Base-by-base conservation (phyloP, 805 yeast species). In the Lachancea thermotolerans region DNA sequence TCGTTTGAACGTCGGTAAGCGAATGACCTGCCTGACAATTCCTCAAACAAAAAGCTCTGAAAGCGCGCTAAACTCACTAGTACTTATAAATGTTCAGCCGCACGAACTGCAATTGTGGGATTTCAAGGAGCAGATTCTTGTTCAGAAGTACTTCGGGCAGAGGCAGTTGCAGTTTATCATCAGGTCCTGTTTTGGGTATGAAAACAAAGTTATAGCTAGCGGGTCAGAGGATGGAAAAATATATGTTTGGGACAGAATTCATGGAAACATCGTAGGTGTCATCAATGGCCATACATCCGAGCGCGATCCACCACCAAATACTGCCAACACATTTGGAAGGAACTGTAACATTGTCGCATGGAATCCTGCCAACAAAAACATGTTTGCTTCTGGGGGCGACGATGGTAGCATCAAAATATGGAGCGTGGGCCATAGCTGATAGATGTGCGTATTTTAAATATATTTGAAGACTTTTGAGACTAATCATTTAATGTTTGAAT, bases 301-400 rank as follows among this genome's bases (percentile, higher is more conserved):
- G 12, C 41, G 55, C 18, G 44, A 55, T 2, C 40, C 41, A 6
- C 39, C 53, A 2, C 41, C 47, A n/a, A 53, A 49, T 10, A 37
- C 49, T 30, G 39, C 44, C 14, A 58, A 56, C 43, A 53, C 57
- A 39, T 48, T 51, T 33, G 59, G 62, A 4, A 58, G 56, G 35
- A 63, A 60, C 48, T 85, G 91, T 51, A 89, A 86, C 59, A 78
- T 85, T 38, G 93, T 88, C 2, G 80, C 82, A 48, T 88, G 93
- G 90, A 81, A 78, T 52, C 74, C 78, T 1, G 55, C 50, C 1
- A 53, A 65, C 34, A 64, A 67, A 41, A 56, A 62, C 10, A 66
- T 81, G 64, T 81, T 90, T 77, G 93, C 88, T 6, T 81, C 91
- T 16, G 89, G 88, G 34, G 87, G 95, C 12, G 96, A 89, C 62